Evolutionary conservation across 164 flowering plant genomes (phyloP).

Genomic region (Protea cynaroides): DNA sequence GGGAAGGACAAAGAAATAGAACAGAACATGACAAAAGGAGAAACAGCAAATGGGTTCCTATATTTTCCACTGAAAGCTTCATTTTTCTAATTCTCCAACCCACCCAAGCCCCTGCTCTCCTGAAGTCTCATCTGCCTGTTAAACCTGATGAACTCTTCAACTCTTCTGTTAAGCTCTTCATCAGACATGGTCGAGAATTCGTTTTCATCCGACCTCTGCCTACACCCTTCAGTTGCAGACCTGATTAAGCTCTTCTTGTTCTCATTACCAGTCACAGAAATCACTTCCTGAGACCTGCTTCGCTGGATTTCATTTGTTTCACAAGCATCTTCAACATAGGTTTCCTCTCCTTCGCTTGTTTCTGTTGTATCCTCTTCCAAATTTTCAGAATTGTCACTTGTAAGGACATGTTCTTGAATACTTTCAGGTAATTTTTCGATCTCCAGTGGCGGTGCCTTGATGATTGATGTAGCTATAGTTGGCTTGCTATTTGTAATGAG

Average conservation of each 20-base stretch:
- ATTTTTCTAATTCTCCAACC: slow-evolving; percentile 2
- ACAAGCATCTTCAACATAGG: not conserved
- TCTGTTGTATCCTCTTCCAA: not conserved
- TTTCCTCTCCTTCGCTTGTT: not conserved
- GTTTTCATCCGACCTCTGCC: slow-evolving; percentile 1
- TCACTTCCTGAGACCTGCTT: slow-evolving; percentile 19
- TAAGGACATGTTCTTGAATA: too few relatives aligned
- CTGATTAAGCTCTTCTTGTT: slow-evolving; percentile 6
- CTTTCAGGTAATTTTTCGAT: not conserved
- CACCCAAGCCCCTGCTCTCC: slow-evolving; percentile 9
- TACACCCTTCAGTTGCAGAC: slow-evolving; percentile 17
- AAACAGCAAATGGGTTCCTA: not conserved
- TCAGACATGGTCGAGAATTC: slow-evolving; percentile 40
- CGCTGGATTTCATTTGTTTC: slow-evolving; percentile 5
- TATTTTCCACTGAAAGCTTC: not conserved
- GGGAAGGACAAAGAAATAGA: not conserved
- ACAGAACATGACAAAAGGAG: not conserved
- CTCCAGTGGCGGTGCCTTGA: too few relatives aligned
- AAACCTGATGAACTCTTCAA: slow-evolving; percentile 59
- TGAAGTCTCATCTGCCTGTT: slow-evolving; percentile 56
- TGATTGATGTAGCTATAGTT: too few relatives aligned
- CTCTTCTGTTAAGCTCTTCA: slow-evolving; percentile 57
- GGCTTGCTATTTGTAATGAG: too few relatives aligned
- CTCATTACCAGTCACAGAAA: slow-evolving; percentile 1
- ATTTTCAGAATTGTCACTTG: not conserved